A percentile compares a stretch with the other conserved stretches of the same genome.
Conservation (phyloP, 2,329 filamentous ascomycete species). For the Botrytis paeoniae region DNA sequence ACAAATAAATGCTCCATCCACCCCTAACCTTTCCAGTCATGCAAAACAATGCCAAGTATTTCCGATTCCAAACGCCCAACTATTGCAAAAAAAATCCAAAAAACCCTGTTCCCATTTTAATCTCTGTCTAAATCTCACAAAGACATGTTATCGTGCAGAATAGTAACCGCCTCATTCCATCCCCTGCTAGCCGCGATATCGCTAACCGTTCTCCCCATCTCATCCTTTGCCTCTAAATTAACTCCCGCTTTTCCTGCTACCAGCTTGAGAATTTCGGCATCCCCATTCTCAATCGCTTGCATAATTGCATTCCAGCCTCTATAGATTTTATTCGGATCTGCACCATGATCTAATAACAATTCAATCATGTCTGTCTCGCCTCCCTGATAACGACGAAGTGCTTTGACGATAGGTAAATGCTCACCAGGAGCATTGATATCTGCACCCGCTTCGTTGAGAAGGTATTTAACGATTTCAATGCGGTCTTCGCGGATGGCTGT, state of each 20-base stretch:
- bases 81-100: not conserved
- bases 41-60: not conserved
- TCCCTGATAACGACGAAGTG: conserved; percentile 56
- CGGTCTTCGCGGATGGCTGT: conserved; percentile 63
- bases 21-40: not conserved
- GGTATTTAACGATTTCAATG: conserved; percentile 58
- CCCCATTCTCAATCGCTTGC: conserved; percentile 63
- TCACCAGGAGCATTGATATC: conserved; percentile 67
- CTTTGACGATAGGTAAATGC: conserved; percentile 69
- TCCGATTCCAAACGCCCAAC: not conserved
- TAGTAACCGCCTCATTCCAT: conserved; percentile 53
- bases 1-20: not conserved
- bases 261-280: conserved; percentile 51
- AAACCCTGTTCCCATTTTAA: not conserved
- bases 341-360: conserved; percentile 60
- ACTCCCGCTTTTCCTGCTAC: conserved; percentile 50
- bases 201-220: conserved; percentile 51
- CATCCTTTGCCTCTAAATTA: conserved; percentile 52
- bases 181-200: conserved; percentile 58
- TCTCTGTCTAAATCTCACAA: conserved; percentile 1
- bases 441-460: conserved; percentile 59
- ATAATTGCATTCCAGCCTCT: conserved; percentile 64
- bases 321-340: conserved; percentile 66
- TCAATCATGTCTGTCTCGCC: conserved; percentile 59
- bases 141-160: conserved; percentile 19